A percentile compares a stretch with the other conserved stretches of the same genome.
phyloP scores from a whole-genome alignment of 768 basidiomycete genomes.

The Leccinum boreale region DNA sequence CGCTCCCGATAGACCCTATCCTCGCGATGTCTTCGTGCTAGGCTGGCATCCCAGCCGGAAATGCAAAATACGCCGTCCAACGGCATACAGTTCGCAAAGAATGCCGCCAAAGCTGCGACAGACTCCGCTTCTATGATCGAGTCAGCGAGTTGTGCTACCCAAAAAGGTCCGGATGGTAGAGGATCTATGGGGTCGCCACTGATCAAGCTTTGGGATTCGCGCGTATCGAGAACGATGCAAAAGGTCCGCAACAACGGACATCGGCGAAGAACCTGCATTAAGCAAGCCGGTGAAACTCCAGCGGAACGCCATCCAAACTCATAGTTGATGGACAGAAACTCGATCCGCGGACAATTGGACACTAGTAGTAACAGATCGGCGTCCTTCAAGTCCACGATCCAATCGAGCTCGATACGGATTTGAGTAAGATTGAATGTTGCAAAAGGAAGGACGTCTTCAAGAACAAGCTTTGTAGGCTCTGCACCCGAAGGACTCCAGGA shows the following conservation, averaged over 20 bases:
- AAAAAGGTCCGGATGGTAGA: not conserved
- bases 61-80: not conserved
- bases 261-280: not conserved
- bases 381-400: not conserved
- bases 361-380: not conserved
- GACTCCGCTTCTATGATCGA: not conserved
- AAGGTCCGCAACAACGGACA: not conserved
- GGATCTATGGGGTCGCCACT: not conserved
- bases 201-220: not conserved
- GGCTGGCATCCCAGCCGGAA: not conserved
- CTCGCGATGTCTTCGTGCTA: not conserved
- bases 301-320: not conserved
- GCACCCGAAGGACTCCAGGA: not conserved
- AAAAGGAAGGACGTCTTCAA: not conserved
- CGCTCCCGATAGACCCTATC: not conserved
- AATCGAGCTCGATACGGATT: not conserved
- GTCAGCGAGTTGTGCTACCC: not conserved
- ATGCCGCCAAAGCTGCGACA: not conserved
- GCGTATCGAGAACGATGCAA: not conserved
- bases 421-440: not conserved
- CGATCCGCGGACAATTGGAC: not conserved
- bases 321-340: not conserved
- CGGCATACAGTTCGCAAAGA: not conserved
- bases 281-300: not conserved
- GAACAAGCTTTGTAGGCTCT: not conserved